Evolutionary conservation across 2,329 filamentous ascomycete species (phyloP).

Genomic region (Lomentospora prolificans): DNA sequence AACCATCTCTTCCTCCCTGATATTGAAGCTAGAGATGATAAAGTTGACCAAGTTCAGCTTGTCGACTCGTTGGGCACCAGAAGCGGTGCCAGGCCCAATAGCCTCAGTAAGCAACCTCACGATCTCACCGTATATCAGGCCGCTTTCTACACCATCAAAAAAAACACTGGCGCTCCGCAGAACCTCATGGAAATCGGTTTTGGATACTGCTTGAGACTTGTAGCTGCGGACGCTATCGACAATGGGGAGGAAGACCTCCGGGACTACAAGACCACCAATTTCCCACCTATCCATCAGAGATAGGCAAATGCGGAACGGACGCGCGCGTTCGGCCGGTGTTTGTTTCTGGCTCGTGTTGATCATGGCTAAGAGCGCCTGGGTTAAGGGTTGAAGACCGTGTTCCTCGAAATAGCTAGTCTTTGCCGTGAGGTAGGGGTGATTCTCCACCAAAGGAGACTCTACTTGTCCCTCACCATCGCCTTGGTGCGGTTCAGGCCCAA

Average conservation of each 20-base stretch:
- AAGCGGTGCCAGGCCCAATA: slow-evolving; percentile 36
- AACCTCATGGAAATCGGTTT: slow-evolving; percentile 71
- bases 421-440: slow-evolving; percentile 39
- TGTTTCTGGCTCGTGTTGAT: slow-evolving; percentile 45
- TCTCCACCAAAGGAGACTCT: slow-evolving; percentile 35
- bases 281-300: slow-evolving; percentile 99
- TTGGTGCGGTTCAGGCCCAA: slow-evolving; percentile 60
- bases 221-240: slow-evolving; percentile 72
- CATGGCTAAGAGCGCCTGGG: slow-evolving; percentile 66
- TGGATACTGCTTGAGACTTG: slow-evolving; percentile 53
- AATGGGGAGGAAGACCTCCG: slow-evolving; percentile 78
- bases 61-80: slow-evolving; percentile 39
- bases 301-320: slow-evolving; percentile 82
- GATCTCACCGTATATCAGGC: slow-evolving; percentile 82
- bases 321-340: slow-evolving; percentile 59
- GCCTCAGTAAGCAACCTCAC: slow-evolving; percentile 55
- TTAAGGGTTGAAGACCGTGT: slow-evolving; percentile 66
- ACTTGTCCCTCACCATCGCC: slow-evolving; percentile 36
- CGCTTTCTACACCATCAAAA: slow-evolving; percentile 94
- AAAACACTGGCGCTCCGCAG: slow-evolving; percentile 89
- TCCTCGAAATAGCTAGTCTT: slow-evolving; percentile 75
- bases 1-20: slow-evolving; percentile 93
- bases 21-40: slow-evolving; percentile 79
- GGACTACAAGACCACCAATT: slow-evolving; percentile 81
- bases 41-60: slow-evolving; percentile 70